Evolutionary conservation across 345 rosid species (phyloP), one percentile per base, ranked within the genome.

Genomic region (Alliaria petiolata): DNA sequence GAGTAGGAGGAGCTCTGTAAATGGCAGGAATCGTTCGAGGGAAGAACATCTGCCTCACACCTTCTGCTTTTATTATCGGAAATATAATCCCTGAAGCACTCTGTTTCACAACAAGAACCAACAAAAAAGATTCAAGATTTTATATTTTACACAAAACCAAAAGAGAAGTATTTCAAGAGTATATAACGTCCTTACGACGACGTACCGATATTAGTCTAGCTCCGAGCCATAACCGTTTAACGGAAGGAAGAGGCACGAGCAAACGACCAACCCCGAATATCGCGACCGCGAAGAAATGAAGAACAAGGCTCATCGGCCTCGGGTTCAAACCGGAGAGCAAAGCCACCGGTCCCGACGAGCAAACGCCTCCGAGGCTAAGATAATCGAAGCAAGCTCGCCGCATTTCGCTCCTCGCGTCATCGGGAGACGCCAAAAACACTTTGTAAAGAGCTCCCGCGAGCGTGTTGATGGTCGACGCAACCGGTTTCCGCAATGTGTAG

Each of bases 401-500:
- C 84, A 82, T 82, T 67, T 82, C 86, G 50, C 22, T 74, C 54
- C 88, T 81, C 8, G 84, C 86, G 67, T 82, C 72, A 19, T 85
- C 85, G 0, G 81, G 79, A 14, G 84, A 82, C 44, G 84, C 79
- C 17, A 74, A 79, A 49, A 85, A 85, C 16, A 82, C 86, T 80
- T 81, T 81, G 8, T 85, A 85, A 12, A 82, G 80, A 25, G 88
- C 86, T 1, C 82, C 83, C 7, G 88, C 88, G 3, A 85, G 77
- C 2, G 86, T 85, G 59, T 85, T 85, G 17, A 82, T 85, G 2
- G 88, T 85, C 11, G 88, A 82, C 15, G 88, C 88, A 62, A 85
- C 81, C 4, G 88, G 88, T 82, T 84, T 84, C n/a, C 88, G 76
- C 65, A 84, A 74, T 1, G 86, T 84, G 77, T 84, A 84, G 51